Percentiles rank a stretch among this genome's conserved stretches.
phyloP scores from a whole-genome alignment of 768 basidiomycete species.

The Boletus sp. region DNA sequence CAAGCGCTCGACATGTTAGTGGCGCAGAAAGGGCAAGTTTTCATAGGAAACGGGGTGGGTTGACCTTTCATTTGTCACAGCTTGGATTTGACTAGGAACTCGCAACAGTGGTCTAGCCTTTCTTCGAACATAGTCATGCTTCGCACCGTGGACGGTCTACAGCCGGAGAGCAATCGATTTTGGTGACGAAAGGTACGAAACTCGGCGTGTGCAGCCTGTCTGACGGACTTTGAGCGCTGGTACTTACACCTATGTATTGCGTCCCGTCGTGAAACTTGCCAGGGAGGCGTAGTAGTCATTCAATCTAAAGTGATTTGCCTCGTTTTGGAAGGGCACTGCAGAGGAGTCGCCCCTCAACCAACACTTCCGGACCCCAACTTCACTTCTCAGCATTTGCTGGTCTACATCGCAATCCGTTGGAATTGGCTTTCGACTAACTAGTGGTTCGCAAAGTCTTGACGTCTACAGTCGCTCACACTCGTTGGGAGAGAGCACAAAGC shows the following conservation, averaged over 20 bases:
- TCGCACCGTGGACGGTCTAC: constrained; percentile 28
- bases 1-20: constrained; percentile 51
- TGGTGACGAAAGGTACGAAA: constrained; percentile 24
- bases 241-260: not conserved
- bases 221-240: not conserved
- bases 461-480: not conserved
- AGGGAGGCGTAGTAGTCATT: too few relatives aligned
- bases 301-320: constrained; percentile 1
- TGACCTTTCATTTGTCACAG: not conserved
- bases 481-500: not conserved
- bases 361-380: not conserved
- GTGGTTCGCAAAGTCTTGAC: not conserved
- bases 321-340: constrained; percentile 20
- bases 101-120: constrained; percentile 37
- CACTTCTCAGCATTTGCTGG: not conserved
- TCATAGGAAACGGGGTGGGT: constrained; percentile 52
- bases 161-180: constrained; percentile 30
- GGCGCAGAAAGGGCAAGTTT: constrained; percentile 42
- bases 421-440: not conserved
- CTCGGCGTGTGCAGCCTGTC: not conserved
- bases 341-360: constrained; percentile 10
- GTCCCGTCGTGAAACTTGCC: too few relatives aligned
- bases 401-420: constrained; percentile 5
- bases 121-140: constrained; percentile 41
- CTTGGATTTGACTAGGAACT: not conserved